Evolutionary conservation across 768 basidiomycete species (phyloP).

Genomic region (Sarcodon sp.): DNA sequence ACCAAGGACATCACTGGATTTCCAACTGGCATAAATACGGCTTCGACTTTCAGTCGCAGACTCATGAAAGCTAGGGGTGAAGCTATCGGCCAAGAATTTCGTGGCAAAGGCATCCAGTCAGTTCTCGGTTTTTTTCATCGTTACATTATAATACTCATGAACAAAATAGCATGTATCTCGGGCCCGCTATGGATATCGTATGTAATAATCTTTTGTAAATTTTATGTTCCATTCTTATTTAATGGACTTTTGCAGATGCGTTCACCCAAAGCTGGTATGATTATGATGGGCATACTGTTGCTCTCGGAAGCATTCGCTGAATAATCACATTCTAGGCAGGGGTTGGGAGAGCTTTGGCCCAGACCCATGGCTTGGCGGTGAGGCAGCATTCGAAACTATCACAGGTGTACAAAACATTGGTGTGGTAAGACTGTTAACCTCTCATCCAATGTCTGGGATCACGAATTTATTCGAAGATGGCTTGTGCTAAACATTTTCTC

Average conservation of each 20-base stretch:
- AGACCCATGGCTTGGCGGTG: conserved; percentile 20
- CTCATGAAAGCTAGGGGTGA: conserved; percentile 24
- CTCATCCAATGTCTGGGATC: background rate
- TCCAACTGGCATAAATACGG: conserved; percentile 66
- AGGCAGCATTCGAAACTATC: conserved; percentile 18
- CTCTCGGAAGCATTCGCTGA: background rate
- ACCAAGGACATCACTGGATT: conserved; percentile 67
- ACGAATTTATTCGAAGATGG: background rate
- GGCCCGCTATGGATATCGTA: conserved; percentile 7
- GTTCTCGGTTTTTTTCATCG: conserved; percentile 10
- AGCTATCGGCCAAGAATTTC: conserved; percentile 27
- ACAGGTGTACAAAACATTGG: conserved; percentile 17
- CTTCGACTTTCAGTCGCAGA: conserved; percentile 25
- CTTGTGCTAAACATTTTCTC: background rate
- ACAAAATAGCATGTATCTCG: conserved; percentile 4
- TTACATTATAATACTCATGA: background rate
- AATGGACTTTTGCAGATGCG: background rate
- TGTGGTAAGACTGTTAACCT: conserved; percentile 6
- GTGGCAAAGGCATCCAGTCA: conserved; percentile 25
- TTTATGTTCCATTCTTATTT: background rate
- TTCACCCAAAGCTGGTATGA: background rate
- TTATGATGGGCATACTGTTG: background rate
- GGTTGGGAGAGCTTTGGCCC: conserved; percentile 8
- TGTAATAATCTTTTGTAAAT: background rate
- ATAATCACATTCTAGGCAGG: background rate